Base-by-base conservation (phyloP, 2,329 filamentous ascomycete genomes). In the Laburnicola sp. region DNA sequence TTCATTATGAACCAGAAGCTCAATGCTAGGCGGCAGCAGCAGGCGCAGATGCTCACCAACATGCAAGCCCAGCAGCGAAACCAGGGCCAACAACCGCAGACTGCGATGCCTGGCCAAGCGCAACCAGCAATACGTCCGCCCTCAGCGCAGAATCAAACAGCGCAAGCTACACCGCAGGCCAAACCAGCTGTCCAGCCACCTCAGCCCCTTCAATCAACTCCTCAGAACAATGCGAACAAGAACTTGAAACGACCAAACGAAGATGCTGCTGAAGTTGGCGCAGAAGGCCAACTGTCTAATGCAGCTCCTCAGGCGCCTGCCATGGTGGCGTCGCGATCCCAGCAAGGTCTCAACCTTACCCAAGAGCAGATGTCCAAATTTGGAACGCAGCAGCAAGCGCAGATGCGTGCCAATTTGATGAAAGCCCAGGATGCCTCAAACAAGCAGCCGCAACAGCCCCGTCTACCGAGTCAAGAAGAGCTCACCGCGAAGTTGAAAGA, bases 171-270 rank as follows among this genome's bases (percentile, higher is more conserved):
- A n/a, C 53, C 62, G 11, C 65, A 65, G 45, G 46, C 59, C 5
- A 69, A 66, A 50, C 51, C 56, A 34, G 48, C 40, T n/a, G 47
- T 47, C 22, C 61, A 61, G 22, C 51, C 58, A 32, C 48, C 56
- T 26, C 62, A 65, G 41, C 51, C 58, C 23, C 28, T 61, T 26
- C 66, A 68, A 51, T 31, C 60, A 10, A 51, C 41, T 34, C 34
- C 50, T 23, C 50, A 59, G 16, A 63, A 56, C 41, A 59, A 57
- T 32, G 25, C 57, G 16, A 66, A 60, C 47, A 64, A 70, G 54
- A 63, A 65, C 22, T 51, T 66, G 16, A 75, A 74, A 59, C 65
- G 72, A 31, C 66, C 70, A 7, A 75, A 69, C 45, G 76, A 78
- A 22, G 76, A 79, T 56, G 63, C 72, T 10, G 55, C 68, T 22